phyloP scores from a whole-genome alignment of 2,329 filamentous ascomycete species.

The Aureobasidium pullulans region DNA sequence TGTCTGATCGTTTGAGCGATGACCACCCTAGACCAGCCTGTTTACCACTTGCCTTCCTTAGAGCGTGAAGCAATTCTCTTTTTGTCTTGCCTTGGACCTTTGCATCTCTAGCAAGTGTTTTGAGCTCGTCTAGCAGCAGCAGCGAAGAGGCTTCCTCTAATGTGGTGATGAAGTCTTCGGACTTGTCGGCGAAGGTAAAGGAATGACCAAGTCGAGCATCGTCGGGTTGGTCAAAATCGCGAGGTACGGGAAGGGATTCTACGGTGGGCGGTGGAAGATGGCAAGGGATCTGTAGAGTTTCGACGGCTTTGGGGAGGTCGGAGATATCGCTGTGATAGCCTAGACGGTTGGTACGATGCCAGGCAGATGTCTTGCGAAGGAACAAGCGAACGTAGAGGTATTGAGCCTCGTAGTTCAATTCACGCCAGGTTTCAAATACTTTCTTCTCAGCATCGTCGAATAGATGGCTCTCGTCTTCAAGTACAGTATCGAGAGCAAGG shows the following conservation, averaged over 20 bases:
- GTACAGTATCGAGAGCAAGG: constrained; percentile 77
- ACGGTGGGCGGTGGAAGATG: constrained; percentile 45
- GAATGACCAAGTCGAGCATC: constrained; percentile 43
- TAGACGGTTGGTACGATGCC: constrained; percentile 75
- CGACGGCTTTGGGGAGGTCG: constrained; percentile 60
- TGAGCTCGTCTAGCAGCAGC: constrained; percentile 81
- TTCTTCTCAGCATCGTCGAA: constrained; percentile 73
- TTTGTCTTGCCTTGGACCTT: constrained; percentile 88
- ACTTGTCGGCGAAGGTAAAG: constrained; percentile 77
- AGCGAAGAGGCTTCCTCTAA: constrained; percentile 78
- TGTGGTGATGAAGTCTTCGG: constrained; percentile 63
- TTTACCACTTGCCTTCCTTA: constrained; percentile 64
- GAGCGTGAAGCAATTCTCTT: constrained; percentile 63
- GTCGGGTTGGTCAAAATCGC: constrained; percentile 42
- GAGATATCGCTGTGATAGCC: constrained; percentile 78
- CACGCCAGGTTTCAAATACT: constrained; percentile 70
- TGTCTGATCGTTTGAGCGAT: constrained; percentile 58
- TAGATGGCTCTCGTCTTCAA: constrained; percentile 80
- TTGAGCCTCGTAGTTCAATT: constrained; percentile 73
- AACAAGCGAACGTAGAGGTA: constrained; percentile 94
- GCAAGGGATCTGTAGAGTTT: constrained; percentile 53
- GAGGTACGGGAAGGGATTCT: constrained; percentile 34
- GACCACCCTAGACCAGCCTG: constrained; percentile 69
- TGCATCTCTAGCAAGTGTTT: constrained; percentile 72
- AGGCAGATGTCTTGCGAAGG: constrained; percentile 80